Percentiles rank a stretch among this genome's conserved stretches.
Conservation (phyloP, 139 green algal species). For the Edaphochlamys debaryana region DNA sequence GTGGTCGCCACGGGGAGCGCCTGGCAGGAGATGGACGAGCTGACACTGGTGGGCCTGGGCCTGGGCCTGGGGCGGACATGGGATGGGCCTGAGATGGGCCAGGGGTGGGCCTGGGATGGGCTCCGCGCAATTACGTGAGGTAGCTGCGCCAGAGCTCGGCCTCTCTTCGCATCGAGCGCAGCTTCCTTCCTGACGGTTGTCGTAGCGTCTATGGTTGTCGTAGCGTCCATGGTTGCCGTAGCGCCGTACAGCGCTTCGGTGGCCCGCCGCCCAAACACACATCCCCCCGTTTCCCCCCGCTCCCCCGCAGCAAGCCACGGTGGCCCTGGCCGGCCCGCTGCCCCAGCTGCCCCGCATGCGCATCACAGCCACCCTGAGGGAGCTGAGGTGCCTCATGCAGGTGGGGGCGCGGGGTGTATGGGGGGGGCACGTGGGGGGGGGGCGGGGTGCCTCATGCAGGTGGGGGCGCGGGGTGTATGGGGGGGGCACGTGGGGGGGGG, state of each 20-base stretch:
- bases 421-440: too few species aligned
- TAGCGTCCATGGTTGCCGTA: too few species aligned
- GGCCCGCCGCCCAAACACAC: neutral
- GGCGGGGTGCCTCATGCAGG: too few species aligned
- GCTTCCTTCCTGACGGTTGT: too few species aligned
- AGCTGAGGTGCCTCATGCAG: constrained; percentile 4
- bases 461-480: too few species aligned
- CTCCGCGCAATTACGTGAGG: neutral
- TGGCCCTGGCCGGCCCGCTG: neutral
- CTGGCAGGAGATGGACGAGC: constrained; percentile 12
- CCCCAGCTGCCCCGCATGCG: constrained; percentile 22
- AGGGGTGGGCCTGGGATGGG: too few species aligned
- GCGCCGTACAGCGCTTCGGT: too few species aligned
- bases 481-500: too few species aligned
- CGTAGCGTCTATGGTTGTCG: too few species aligned
- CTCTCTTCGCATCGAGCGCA: too few species aligned
- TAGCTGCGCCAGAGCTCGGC: too few species aligned
- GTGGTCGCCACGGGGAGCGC: constrained; percentile 32
- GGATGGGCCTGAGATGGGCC: neutral
- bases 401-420: too few species aligned
- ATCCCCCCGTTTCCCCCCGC: neutral
- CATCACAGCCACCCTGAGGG: neutral
- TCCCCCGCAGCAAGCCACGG: constrained; percentile 6
- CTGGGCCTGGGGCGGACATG: neutral
- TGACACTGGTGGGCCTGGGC: neutral